These are phyloP conservation scores for Bacidia rubella DNA, from an alignment of 495 filamentous ascomycete genomes.

Conservation along the genomic window DNA sequence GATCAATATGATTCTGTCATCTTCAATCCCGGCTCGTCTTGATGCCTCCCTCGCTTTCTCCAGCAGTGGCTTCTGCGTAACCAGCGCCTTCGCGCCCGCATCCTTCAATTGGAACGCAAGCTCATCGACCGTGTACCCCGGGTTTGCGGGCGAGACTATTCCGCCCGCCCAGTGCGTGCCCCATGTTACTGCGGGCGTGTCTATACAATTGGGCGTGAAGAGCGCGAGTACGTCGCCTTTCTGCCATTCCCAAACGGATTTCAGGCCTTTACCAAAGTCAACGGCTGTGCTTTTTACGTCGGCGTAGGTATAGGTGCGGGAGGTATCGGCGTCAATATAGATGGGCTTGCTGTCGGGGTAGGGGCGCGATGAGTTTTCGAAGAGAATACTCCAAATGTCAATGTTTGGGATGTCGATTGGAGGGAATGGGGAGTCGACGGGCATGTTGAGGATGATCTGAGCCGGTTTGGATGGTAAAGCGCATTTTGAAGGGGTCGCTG, in stretches of 20 bases:
- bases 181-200: constrained; percentile 58
- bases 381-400: constrained; percentile 63
- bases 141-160: constrained; percentile 70
- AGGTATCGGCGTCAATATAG: constrained; percentile 62
- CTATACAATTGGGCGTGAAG: constrained; percentile 62
- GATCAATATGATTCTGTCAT: constrained; percentile 56
- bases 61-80: constrained; percentile 55
- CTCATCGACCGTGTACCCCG: constrained; percentile 74
- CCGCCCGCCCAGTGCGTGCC: constrained; percentile 79
- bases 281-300: constrained; percentile 49
- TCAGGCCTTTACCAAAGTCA: constrained; percentile 70
- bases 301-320: constrained; percentile 61
- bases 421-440: constrained; percentile 30
- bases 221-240: constrained; percentile 68
- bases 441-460: constrained; percentile 8
- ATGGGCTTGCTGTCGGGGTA: constrained; percentile 72
- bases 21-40: constrained; percentile 48
- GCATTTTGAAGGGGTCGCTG: too few species aligned
- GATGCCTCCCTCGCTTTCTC: constrained; percentile 53
- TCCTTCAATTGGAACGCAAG: constrained; percentile 79
- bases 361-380: constrained; percentile 55
- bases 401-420: constrained; percentile 46
- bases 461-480: too few species aligned
- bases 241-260: constrained; percentile 59
- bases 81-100: constrained; percentile 60